Evolutionary conservation across 139 green algal species (phyloP).

Genomic region (Prasinococcaceae sp.): DNA sequence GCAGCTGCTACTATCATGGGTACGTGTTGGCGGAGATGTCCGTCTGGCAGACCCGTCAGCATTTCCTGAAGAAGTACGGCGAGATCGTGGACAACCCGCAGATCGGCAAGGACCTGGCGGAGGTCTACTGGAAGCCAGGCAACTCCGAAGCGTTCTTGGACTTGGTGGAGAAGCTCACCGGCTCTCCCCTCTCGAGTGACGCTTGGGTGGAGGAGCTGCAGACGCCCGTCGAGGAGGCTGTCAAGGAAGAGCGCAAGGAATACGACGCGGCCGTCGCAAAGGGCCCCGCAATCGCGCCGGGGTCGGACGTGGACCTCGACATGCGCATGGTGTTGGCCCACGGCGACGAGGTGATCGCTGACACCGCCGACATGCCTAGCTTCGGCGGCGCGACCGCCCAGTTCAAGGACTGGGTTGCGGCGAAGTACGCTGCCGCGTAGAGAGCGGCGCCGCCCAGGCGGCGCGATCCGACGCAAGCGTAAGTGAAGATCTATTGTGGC

Average conservation of each 20-base stretch:
- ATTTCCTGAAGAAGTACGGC: slow-evolving; percentile 40
- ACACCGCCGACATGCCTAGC: slow-evolving; percentile 31
- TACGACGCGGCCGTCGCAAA: slow-evolving; percentile 38
- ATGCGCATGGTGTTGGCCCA: slow-evolving; percentile 65
- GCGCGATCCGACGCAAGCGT: too few species aligned
- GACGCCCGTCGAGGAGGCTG: slow-evolving; percentile 6
- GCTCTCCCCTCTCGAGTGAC: slow-evolving; percentile 3
- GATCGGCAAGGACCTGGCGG: slow-evolving; percentile 25
- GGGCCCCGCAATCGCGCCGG: too few species aligned
- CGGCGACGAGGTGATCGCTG: slow-evolving; percentile 51
- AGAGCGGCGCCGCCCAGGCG: too few species aligned
- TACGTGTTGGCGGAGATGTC: slow-evolving; percentile 31
- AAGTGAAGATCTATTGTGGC: too few species aligned
- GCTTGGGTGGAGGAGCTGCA: slow-evolving; percentile 19
- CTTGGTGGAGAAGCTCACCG: slow-evolving; percentile 42
- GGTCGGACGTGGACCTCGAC: slow-evolving; percentile 31
- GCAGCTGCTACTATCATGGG: slow-evolving; percentile 55
- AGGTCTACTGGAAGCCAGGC: slow-evolving; percentile 47
- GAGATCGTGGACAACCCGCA: slow-evolving; percentile 20
- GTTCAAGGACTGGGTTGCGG: slow-evolving; percentile 42
- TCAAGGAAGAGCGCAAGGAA: slow-evolving; percentile 35
- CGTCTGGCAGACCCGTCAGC: slow-evolving; percentile 49
- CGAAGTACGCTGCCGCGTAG: slow-evolving; percentile 1
- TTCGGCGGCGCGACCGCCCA: slow-evolving; percentile 32
- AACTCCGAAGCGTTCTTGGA: slow-evolving; percentile 52